phyloP scores from a whole-genome alignment of 345 rosid genomes.

The Corymbia maculata region DNA sequence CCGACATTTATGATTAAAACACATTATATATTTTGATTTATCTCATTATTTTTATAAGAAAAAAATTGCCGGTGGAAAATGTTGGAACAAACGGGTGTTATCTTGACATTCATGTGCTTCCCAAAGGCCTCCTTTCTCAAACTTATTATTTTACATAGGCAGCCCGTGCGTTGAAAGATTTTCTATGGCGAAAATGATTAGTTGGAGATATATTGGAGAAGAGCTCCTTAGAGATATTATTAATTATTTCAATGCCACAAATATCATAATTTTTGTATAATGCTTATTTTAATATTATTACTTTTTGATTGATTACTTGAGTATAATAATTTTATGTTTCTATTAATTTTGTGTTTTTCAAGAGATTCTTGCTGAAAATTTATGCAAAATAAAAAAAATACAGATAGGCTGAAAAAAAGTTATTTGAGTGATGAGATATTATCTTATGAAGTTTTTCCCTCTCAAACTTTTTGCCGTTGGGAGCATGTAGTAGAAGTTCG shows the following conservation, averaged over 20 bases:
- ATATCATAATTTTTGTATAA: fast-evolving
- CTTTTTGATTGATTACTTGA: neutral
- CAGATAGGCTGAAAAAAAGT: neutral
- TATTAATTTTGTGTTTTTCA: neutral
- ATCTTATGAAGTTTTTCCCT: neutral
- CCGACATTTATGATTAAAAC: neutral
- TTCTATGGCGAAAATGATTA: neutral
- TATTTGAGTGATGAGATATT: neutral
- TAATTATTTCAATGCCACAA: fast-evolving
- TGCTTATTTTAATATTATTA: fast-evolving
- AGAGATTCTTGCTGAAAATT: neutral
- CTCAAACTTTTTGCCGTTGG: neutral
- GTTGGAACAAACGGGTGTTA: neutral
- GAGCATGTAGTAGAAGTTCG: too few relatives aligned
- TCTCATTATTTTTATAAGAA: neutral
- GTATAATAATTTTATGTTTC: neutral
- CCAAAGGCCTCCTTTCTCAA: neutral
- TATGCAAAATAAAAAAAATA: neutral
- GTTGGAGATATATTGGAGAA: neutral
- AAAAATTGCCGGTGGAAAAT: neutral
- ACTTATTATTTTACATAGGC: neutral
- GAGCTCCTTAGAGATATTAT: neutral
- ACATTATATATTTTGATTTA: neutral
- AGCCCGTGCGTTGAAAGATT: neutral
- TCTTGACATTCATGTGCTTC: neutral